Conservation (phyloP, 1,139 yeast genomes). For the Tardiomyces digboiensis region DNA sequence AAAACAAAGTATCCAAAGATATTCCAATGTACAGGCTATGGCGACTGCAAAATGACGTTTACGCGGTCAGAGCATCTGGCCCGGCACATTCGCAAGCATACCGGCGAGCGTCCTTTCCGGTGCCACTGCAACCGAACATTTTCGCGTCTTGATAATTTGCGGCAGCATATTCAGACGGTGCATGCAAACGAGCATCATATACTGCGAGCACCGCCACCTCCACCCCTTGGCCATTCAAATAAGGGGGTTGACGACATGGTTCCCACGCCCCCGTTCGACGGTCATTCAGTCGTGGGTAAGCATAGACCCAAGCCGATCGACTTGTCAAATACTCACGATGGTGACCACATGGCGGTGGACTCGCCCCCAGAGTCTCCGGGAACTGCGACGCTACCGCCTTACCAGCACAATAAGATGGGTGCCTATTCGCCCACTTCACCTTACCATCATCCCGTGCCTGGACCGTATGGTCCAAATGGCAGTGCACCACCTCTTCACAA, state of each 20-base stretch:
- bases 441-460: background rate
- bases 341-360: background rate
- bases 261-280: background rate
- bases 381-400: background rate
- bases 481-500: background rate
- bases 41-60: slow-evolving; percentile 82
- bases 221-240: slow-evolving; percentile 18
- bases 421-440: background rate
- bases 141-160: slow-evolving; percentile 74
- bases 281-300: slow-evolving; percentile 13
- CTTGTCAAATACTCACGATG: background rate
- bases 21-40: slow-evolving; percentile 81
- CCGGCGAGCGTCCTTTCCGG: slow-evolving; percentile 91
- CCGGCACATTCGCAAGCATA: slow-evolving; percentile 85
- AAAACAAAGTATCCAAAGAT: slow-evolving; percentile 35
- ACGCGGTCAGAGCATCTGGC: slow-evolving; percentile 88
- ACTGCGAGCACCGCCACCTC: slow-evolving; percentile 23
- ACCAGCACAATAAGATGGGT: background rate
- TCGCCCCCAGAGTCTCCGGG: background rate
- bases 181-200: slow-evolving; percentile 66
- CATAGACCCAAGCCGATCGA: slow-evolving; percentile 9
- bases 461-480: background rate
- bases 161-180: slow-evolving; percentile 91
- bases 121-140: slow-evolving; percentile 82
- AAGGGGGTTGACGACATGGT: background rate